phyloP scores from a whole-genome alignment of 1,284 basidiomycete species.

The Tausonia pullulans region DNA sequence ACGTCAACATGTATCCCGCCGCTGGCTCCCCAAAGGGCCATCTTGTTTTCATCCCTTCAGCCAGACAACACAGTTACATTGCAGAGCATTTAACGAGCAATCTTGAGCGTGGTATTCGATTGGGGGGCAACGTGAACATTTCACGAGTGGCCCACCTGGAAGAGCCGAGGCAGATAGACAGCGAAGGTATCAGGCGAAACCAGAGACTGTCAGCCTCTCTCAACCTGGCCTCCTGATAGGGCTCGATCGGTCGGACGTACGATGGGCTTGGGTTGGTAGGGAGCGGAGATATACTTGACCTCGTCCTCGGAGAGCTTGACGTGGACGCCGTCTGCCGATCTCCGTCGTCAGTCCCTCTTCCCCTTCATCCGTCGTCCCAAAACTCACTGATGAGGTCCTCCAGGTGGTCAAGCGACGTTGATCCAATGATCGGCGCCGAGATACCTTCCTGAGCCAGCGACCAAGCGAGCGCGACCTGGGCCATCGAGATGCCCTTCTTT shows the following conservation, averaged over 20 bases:
- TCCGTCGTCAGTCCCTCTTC: background rate
- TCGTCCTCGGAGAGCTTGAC: slow-evolving; percentile 45
- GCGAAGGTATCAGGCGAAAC: no score
- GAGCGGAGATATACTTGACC: slow-evolving; percentile 41
- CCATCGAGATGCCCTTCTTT: slow-evolving; percentile 45
- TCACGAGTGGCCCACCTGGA: no score
- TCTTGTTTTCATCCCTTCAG: no score
- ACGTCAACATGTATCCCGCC: no score
- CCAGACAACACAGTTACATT: no score
- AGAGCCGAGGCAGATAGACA: no score
- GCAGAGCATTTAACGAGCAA: no score
- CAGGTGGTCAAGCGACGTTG: slow-evolving; percentile 26
- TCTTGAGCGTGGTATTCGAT: no score
- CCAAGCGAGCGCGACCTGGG: slow-evolving; percentile 49
- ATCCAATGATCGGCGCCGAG: slow-evolving; percentile 31
- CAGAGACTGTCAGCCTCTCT: no score
- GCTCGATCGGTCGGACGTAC: slow-evolving; percentile 24
- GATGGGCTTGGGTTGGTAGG: slow-evolving; percentile 38
- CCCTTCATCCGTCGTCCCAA: slow-evolving; percentile 18
- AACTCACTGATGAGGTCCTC: slow-evolving; percentile 27
- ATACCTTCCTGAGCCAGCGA: slow-evolving; percentile 25
- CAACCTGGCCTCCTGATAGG: no score
- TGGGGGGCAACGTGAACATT: no score
- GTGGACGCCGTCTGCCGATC: slow-evolving; percentile 32
- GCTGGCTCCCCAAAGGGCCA: no score